These are phyloP conservation scores for Tuctoria greenei DNA, from an alignment of 176 grass and related monocot genomes.

Conservation along the genomic window DNA sequence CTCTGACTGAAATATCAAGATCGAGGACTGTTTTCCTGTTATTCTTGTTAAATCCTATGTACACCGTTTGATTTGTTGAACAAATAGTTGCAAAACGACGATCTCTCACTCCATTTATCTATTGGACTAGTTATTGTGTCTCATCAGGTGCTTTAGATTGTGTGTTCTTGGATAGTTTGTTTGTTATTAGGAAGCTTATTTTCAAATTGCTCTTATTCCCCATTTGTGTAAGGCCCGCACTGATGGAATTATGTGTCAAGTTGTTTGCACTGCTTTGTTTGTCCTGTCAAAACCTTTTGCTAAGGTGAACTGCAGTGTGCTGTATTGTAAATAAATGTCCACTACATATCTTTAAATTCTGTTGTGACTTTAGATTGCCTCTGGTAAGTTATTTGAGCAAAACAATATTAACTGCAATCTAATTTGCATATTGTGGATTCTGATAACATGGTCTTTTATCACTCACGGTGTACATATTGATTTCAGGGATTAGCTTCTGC, in stretches of 20 bases:
- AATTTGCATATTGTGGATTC: background rate
- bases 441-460: background rate
- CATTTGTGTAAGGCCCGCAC: background rate
- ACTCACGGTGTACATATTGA: conserved; percentile 16
- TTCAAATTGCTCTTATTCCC: too few relatives aligned
- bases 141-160: too few relatives aligned
- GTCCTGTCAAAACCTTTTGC: background rate
- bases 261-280: background rate
- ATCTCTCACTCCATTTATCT: too few relatives aligned
- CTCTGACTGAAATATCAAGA: too few relatives aligned
- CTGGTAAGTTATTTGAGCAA: background rate
- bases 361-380: background rate
- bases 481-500: conserved; percentile 37
- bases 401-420: background rate
- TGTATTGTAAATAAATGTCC: background rate
- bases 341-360: background rate
- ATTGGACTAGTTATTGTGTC: too few relatives aligned
- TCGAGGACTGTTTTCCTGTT: too few relatives aligned
- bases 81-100: too few relatives aligned
- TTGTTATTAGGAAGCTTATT: too few relatives aligned
- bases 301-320: conserved; percentile 13
- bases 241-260: background rate
- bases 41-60: too few relatives aligned
- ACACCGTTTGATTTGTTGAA: too few relatives aligned
- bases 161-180: too few relatives aligned